Evolutionary conservation across 2,329 filamentous ascomycete species (phyloP).

Genomic region (Claviceps pazoutovae): DNA sequence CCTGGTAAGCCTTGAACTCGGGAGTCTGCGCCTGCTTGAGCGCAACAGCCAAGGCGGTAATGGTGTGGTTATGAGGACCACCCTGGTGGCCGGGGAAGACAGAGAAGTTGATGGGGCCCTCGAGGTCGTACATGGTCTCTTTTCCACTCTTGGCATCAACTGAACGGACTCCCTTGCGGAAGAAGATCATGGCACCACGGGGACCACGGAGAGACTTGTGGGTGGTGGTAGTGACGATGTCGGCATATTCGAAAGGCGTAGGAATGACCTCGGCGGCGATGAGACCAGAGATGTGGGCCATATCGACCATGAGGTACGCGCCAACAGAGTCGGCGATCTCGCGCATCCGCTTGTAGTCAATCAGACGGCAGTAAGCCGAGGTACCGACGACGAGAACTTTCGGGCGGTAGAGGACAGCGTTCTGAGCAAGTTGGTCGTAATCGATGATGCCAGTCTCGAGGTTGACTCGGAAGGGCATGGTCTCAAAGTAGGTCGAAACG

Average conservation of each 20-base stretch:
- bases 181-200: slow-evolving; percentile 99
- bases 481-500: slow-evolving; percentile 98
- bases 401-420: slow-evolving; percentile 82
- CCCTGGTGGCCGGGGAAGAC: slow-evolving; percentile 99
- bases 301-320: slow-evolving; percentile 91
- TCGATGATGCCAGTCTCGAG: slow-evolving; percentile 90
- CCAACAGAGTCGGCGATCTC: slow-evolving; percentile 88
- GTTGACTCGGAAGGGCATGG: slow-evolving; percentile 87
- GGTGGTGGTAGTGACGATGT: slow-evolving; percentile 95
- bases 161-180: slow-evolving; percentile 88
- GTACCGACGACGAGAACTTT: slow-evolving; percentile 95
- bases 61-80: slow-evolving; percentile 98
- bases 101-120: slow-evolving; percentile 94
- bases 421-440: slow-evolving; percentile 84
- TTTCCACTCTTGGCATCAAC: slow-evolving; percentile 85
- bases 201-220: slow-evolving; percentile 98
- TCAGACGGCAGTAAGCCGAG: slow-evolving; percentile 93
- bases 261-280: slow-evolving; percentile 88
- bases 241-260: slow-evolving; percentile 81
- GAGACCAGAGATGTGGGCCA: slow-evolving; percentile 96
- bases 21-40: slow-evolving; percentile 82
- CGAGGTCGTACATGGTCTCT: slow-evolving; percentile 80
- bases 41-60: slow-evolving; percentile 88
- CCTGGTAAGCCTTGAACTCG: slow-evolving; percentile 90
- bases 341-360: slow-evolving; percentile 93